These are phyloP conservation scores for Teunomyces lycoperdinae DNA, from an alignment of 805 yeast genomes.

Conservation along the genomic window DNA sequence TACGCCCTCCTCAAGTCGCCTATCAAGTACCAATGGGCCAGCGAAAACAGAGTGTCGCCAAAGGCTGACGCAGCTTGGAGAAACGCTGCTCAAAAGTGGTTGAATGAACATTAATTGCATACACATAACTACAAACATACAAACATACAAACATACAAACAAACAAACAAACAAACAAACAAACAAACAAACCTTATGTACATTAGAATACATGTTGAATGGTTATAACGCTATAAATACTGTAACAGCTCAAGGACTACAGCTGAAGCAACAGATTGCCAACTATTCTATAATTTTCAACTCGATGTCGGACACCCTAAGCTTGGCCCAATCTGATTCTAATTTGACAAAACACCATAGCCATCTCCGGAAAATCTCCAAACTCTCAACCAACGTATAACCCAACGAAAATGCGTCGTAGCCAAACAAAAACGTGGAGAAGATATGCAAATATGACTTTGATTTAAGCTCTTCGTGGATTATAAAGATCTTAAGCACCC, in stretches of 20 bases:
- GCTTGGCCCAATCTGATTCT: constrained; percentile 65
- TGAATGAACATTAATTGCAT: constrained; percentile 22
- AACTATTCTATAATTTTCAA: constrained; percentile 4
- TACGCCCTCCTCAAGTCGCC: constrained; percentile 42
- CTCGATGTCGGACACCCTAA: constrained; percentile 16
- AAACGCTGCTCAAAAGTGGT: constrained; percentile 44
- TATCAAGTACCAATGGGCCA: constrained; percentile 38
- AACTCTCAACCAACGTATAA: constrained; percentile 60
- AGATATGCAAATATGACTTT: constrained; percentile 10
- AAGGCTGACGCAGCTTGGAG: constrained; percentile 49
- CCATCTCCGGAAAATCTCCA: constrained; percentile 83
- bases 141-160: not conserved
- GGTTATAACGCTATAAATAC: not conserved
- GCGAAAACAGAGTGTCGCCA: constrained; percentile 43
- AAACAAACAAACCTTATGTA: not conserved
- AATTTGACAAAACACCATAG: constrained; percentile 84
- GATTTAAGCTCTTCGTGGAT: constrained; percentile 21
- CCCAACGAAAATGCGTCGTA: constrained; percentile 49
- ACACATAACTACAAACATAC: not conserved
- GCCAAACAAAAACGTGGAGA: constrained; percentile 34
- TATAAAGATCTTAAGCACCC: constrained; percentile 60
- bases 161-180: not conserved
- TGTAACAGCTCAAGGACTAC: no score
- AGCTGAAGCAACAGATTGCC: no score
- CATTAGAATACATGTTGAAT: not conserved